These are phyloP conservation scores for Saitozyma sp. DNA, from an alignment of 768 basidiomycete genomes.

Conservation along the genomic window DNA sequence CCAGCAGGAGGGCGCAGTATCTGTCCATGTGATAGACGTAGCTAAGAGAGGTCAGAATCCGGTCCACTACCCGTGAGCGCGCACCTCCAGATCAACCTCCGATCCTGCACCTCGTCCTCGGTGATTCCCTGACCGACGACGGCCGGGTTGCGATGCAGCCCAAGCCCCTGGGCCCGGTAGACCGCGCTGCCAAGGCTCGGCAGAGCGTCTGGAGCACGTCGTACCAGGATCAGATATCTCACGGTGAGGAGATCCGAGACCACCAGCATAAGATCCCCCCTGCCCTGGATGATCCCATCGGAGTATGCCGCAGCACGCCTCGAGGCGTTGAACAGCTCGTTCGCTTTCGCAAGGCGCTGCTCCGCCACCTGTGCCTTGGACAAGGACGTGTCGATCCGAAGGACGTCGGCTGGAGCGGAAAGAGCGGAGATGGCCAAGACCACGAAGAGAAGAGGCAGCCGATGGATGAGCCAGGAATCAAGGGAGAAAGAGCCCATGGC, in stretches of 20 bases:
- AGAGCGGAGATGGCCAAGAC: constrained; percentile 4
- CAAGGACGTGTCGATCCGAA: neutral
- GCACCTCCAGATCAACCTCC: constrained; percentile 6
- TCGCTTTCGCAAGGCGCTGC: neutral
- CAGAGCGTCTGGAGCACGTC: constrained; percentile 4
- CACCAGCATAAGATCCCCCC: constrained; percentile 1
- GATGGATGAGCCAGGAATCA: constrained; percentile 5
- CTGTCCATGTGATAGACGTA: constrained; percentile 16
- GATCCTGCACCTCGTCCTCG: constrained; percentile 4
- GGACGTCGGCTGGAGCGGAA: neutral
- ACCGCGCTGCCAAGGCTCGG: neutral
- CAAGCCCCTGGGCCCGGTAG: neutral
- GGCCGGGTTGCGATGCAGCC: constrained; percentile 1
- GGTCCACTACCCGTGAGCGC: neutral
- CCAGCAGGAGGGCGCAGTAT: constrained; percentile 10
- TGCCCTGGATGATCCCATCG: neutral
- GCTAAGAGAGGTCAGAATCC: neutral
- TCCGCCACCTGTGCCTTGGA: neutral
- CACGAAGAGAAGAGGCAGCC: constrained; percentile 1
- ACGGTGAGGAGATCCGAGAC: constrained; percentile 4
- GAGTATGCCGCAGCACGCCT: constrained; percentile 2
- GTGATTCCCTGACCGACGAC: neutral
- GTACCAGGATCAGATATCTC: neutral
- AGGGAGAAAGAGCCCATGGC: constrained; percentile 1
- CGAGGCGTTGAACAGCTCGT: constrained; percentile 3